These are phyloP conservation scores for Leccinum pellstonianum DNA, from an alignment of 768 basidiomycete genomes.

Conservation along the genomic window DNA sequence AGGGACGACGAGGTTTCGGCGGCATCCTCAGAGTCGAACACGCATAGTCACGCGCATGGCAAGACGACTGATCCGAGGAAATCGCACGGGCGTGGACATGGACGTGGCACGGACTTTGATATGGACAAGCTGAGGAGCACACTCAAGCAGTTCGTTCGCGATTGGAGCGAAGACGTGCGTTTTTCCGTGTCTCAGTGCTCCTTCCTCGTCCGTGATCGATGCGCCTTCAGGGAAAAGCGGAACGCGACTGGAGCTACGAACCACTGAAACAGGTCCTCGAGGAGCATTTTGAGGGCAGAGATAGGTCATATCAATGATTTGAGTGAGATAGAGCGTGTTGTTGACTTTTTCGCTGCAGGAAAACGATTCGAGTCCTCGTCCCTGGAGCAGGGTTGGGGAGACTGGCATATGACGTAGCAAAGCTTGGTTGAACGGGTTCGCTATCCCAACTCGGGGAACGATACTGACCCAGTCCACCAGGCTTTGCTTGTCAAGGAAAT, in stretches of 20 bases:
- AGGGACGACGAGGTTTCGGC: neutral
- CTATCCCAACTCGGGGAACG: neutral
- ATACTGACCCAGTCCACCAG: constrained; percentile 38
- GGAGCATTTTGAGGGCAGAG: constrained; percentile 50
- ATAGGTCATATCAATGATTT: constrained; percentile 40
- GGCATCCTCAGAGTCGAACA: constrained; percentile 23
- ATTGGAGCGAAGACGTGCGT: constrained; percentile 84
- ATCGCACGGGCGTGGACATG: neutral
- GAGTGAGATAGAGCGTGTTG: too few species aligned
- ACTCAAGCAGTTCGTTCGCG: constrained; percentile 87
- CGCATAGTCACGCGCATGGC: constrained; percentile 24
- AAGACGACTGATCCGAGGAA: constrained; percentile 14
- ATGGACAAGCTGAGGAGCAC: constrained; percentile 93
- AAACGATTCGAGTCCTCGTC: constrained; percentile 70
- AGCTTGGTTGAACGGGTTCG: constrained; percentile 52
- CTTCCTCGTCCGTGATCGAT: neutral
- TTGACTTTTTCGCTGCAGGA: constrained; percentile 32
- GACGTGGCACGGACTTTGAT: constrained; percentile 56
- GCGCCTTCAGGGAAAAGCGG: constrained; percentile 57
- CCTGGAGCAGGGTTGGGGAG: constrained; percentile 90
- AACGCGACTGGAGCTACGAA: constrained; percentile 76
- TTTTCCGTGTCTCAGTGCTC: neutral
- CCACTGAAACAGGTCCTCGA: constrained; percentile 80
- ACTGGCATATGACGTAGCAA: constrained; percentile 85
- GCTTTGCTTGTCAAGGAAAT: constrained; percentile 90